A percentile compares a stretch with the other conserved stretches of the same genome.
These are phyloP conservation scores for Penicillium angulare DNA, from an alignment of 495 filamentous ascomycete genomes.

Conservation along the genomic window DNA sequence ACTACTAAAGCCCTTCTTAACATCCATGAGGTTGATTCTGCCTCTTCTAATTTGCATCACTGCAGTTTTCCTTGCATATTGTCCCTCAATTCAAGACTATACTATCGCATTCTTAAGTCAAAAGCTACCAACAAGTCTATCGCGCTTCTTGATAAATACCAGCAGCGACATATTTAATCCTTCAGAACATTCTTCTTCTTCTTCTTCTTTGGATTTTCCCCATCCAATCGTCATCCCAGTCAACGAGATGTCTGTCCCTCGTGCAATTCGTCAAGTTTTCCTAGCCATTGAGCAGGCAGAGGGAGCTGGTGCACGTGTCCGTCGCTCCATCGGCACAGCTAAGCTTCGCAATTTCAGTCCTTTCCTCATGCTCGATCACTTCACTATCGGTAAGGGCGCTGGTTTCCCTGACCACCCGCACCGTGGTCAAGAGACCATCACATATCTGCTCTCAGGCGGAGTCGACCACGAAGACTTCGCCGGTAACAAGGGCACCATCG, in stretches of 20 bases:
- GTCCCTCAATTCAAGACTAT: constrained; percentile 19
- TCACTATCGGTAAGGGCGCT: constrained; percentile 73
- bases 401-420: constrained; percentile 89
- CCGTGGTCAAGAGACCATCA: constrained; percentile 82
- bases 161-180: constrained; percentile 5
- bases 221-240: constrained; percentile 17
- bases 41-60: constrained; percentile 44
- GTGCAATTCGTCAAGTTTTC: constrained; percentile 78
- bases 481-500: constrained; percentile 82
- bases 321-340: constrained; percentile 83
- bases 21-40: constrained; percentile 43
- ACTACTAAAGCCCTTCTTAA: constrained; percentile 34
- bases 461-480: constrained; percentile 97
- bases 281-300: constrained; percentile 84
- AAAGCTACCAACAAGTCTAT: constrained; percentile 14
- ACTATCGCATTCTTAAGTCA: constrained; percentile 16
- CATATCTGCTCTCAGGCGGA: constrained; percentile 78
- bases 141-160: constrained; percentile 12
- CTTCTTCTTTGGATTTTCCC: constrained; percentile 3
- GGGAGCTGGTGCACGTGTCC: constrained; percentile 84
- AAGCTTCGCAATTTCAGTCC: constrained; percentile 84
- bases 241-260: constrained; percentile 64
- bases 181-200: background rate
- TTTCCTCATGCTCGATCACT: constrained; percentile 98
- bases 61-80: constrained; percentile 36